Evolutionary conservation across 345 rosid species (phyloP).

Genomic region (Corymbia maculata): DNA sequence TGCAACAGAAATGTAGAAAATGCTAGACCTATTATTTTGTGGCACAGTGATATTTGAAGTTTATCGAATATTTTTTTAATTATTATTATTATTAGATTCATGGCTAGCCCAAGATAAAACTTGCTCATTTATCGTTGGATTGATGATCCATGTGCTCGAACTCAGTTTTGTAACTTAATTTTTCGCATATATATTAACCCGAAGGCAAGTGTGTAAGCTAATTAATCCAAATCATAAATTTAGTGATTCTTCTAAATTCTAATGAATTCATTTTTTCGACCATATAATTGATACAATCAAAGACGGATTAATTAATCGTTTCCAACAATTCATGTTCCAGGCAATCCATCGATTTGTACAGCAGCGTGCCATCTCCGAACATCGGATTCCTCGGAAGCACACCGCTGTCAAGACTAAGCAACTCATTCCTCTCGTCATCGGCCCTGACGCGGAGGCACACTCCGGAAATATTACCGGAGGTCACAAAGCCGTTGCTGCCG

Average conservation of each 20-base stretch:
- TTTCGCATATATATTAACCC: background rate
- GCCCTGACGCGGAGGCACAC: constrained; percentile 55
- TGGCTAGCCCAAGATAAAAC: background rate
- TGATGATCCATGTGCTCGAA: background rate
- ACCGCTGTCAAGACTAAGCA: constrained; percentile 42
- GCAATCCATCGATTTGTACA: constrained; percentile 79
- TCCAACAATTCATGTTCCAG: constrained; percentile 14
- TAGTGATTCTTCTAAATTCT: background rate
- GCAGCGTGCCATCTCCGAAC: constrained; percentile 78
- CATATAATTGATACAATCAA: background rate
- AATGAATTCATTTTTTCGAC: background rate
- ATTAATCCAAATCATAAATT: background rate
- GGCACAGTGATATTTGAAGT: background rate
- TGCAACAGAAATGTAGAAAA: background rate
- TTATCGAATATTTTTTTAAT: no score
- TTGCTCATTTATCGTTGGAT: background rate
- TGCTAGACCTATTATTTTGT: background rate
- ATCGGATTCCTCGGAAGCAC: constrained; percentile 55
- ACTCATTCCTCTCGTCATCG: constrained; percentile 63
- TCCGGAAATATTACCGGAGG: constrained; percentile 38
- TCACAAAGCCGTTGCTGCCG: constrained; percentile 36
- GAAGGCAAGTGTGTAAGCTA: background rate
- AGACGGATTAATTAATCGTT: background rate
- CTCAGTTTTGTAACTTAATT: background rate
- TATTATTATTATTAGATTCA: background rate